Base-by-base conservation (phyloP, 768 basidiomycete species). In the Leucocoprinus leucothites region DNA sequence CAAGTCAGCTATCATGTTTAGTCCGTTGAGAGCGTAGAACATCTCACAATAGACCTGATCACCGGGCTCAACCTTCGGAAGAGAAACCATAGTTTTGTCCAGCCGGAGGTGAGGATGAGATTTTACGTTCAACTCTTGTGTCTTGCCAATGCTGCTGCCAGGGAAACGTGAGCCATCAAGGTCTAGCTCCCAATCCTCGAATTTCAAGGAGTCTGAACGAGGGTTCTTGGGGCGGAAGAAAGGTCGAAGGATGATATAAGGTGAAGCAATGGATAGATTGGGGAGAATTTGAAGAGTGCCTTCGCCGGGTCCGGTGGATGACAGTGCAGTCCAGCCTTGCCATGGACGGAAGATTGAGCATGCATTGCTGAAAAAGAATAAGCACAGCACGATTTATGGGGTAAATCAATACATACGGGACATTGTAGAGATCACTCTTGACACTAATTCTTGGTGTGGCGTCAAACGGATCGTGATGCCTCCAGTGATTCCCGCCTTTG, bases 221-320 rank as follows among this genome's bases (percentile, higher is more conserved):
- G 61, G 28, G 18, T 61, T 53, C 13, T 61, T 59, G 3, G 73
- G 76, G 48, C 71, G 73, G 76, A 89, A 88, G 70, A 88, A 85
- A 0, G 86, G 86, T 8, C 87, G 78, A 0, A 88, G 73, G 18
- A 87, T 71, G 54, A 80, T 68, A 58, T 89, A 89, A 0, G 86
- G 79, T 0, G 82, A 77, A 6, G 82, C 69, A 18, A 84, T 73
- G 0, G 68, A 67, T 44, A 87, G 67, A 65, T 79, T 74, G 0
- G 85, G 85, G 40, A 83, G 76, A n/a, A 87, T 79, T 1, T 75
- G 73, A 1, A 88, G 72, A 0, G 86, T 87, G 11, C 87, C 87
- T 63, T 87, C 83, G 14, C 70, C 70, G 0, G 81, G 78, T 0
- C 80, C 82, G 3, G 84, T 83, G 41, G 62, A 68, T 5, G 79